Evolutionary conservation across 176 grass and related monocot species (phyloP).

Genomic region (barley (Hordeum vulgare)): DNA sequence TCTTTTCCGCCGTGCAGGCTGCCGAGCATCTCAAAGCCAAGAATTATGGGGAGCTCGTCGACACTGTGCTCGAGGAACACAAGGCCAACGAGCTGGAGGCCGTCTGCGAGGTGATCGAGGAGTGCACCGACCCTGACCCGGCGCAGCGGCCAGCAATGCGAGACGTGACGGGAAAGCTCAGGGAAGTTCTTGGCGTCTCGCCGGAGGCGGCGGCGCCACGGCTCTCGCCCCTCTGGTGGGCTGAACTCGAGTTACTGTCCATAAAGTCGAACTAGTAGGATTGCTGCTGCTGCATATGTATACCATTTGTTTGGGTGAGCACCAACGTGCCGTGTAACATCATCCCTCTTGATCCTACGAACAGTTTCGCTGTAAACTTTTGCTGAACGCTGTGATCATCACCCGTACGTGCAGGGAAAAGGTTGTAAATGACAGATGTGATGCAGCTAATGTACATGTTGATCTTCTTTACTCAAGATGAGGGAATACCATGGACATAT

Average conservation of each 20-base stretch:
- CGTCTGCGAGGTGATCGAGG: slow-evolving; percentile 66
- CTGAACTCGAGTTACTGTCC: slow-evolving; percentile 88
- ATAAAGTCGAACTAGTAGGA: slow-evolving; percentile 58
- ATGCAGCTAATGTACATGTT: slow-evolving; percentile 6
- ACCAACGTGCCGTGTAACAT: slow-evolving; percentile 12
- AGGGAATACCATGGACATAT: slow-evolving; percentile 3
- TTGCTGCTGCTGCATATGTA: background rate
- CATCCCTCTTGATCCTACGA: background rate
- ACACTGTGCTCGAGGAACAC: slow-evolving; percentile 43
- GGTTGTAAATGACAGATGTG: background rate
- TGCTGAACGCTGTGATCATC: background rate
- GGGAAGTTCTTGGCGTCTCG: slow-evolving; percentile 39
- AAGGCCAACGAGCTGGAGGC: slow-evolving; percentile 44
- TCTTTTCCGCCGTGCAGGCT: slow-evolving; percentile 38
- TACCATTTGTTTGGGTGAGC: slow-evolving; percentile 8
- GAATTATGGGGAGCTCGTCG: slow-evolving; percentile 45
- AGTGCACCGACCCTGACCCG: slow-evolving; percentile 53
- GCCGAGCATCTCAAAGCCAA: slow-evolving; percentile 49
- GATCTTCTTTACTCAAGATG: slow-evolving; percentile 18
- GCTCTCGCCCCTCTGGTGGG: slow-evolving; percentile 92
- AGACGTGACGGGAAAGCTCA: slow-evolving; percentile 52
- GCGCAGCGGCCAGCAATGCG: slow-evolving; percentile 43
- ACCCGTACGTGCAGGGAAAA: background rate
- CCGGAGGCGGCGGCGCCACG: slow-evolving; percentile 73
- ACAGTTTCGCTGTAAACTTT: background rate